Evolutionary conservation across 2,329 filamentous ascomycete genomes (phyloP).

Genomic region (Chaetomium sp.): DNA sequence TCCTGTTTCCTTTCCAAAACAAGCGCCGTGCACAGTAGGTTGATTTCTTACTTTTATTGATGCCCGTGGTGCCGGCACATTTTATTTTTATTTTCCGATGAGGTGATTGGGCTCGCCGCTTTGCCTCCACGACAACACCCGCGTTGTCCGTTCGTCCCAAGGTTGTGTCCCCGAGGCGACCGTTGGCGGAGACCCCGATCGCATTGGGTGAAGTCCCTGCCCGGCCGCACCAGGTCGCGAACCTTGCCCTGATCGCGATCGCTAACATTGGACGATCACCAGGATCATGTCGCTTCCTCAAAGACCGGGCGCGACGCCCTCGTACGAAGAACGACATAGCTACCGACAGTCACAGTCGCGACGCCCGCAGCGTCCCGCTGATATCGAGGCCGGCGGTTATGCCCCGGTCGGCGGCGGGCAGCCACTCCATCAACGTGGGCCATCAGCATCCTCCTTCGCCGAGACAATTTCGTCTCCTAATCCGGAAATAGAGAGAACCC

Average conservation of each 20-base stretch:
- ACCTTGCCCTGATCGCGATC: neutral
- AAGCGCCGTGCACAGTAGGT: slow-evolving; percentile 28
- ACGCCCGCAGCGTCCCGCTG: slow-evolving; percentile 62
- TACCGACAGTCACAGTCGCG: slow-evolving; percentile 71
- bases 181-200: slow-evolving; percentile 15
- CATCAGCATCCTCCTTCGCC: slow-evolving; percentile 59
- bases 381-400: slow-evolving; percentile 68
- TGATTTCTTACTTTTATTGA: slow-evolving; percentile 16
- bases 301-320: slow-evolving; percentile 65
- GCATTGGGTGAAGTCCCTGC: slow-evolving; percentile 27
- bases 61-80: slow-evolving; percentile 21
- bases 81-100: slow-evolving; percentile 4
- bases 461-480: slow-evolving; percentile 60
- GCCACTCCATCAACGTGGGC: slow-evolving; percentile 56
- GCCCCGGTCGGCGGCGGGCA: slow-evolving; percentile 46
- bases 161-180: slow-evolving; percentile 15
- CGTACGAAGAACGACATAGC: slow-evolving; percentile 61
- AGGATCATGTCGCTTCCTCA: slow-evolving; percentile 64
- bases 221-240: slow-evolving; percentile 9
- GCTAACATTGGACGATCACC: slow-evolving; percentile 32
- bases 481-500: slow-evolving; percentile 57
- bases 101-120: slow-evolving; percentile 21
- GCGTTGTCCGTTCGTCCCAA: neutral
- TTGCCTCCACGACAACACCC: neutral
- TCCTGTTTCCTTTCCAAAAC: slow-evolving; percentile 26